Base-by-base conservation (phyloP, 441 rosid genomes). In the Raphanus hybrid region DNA sequence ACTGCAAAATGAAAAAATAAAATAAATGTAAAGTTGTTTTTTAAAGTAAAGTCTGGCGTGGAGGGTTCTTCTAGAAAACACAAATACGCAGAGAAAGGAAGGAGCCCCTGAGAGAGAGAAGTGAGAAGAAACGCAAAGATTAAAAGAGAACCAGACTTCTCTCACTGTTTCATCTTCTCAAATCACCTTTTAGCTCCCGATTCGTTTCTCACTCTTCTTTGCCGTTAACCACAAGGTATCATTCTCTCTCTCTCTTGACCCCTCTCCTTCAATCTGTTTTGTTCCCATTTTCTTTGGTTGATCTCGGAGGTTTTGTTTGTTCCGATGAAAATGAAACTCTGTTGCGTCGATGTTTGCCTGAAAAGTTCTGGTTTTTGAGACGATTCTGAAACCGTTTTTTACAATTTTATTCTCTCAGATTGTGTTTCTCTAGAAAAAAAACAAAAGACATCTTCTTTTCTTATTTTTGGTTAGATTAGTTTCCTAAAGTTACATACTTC, bases 211-310 rank as follows among this genome's bases (percentile, higher is more conserved):
- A 66, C 50, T 67, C 66, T 61, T 60, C 71, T 67, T 78, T 54
- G 83, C 35, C 86, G 74, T 70, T 80, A 64, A 82, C 77, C 8
- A 63, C 63, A 77, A 82, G 89, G 91, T 79, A 29, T 64, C 73
- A 3, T 74, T 27, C 37, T 16, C 71, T 4, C 67, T 14, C 55
- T 5, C 34, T 35, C 39, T 7, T 23, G 26, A 23, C 26, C 26
- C 26, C 26, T 23, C 26, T 2, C 26, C 43, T 5, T 11, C 45
- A 27, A 29, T 58, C 41, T 60, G 2, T 60, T 0, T 48, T 61
- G 41, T 35, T 16, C 54, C 16, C 54, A 48, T 12, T 48, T 48
- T 48, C 54, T 48, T 48, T 15, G 16, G 1, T n/a, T 20, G 15
- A n/a, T 8, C 70, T 70, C 6, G 8, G 8, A 15, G 16, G 20